Conservation (phyloP, 2,329 filamentous ascomycete species). For the Aspergillus sergii region DNA sequence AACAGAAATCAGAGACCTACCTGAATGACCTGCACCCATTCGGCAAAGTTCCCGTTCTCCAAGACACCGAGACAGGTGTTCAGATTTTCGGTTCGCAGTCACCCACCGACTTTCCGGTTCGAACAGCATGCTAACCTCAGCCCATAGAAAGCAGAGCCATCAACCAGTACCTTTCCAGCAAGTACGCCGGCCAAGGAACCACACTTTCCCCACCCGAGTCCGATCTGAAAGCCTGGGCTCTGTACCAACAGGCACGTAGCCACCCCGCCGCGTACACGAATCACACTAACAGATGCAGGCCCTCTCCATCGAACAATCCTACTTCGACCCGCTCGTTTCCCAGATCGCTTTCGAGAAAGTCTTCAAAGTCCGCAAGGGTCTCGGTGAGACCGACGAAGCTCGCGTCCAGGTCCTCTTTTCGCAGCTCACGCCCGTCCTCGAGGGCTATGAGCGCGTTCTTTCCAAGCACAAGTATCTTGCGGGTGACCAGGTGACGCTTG, state of each 20-base stretch:
- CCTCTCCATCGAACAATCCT: slow-evolving; percentile 28
- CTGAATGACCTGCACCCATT: slow-evolving; percentile 34
- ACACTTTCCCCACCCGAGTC: slow-evolving; percentile 14
- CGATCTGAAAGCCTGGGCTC: slow-evolving; percentile 24
- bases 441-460: slow-evolving; percentile 22
- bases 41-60: slow-evolving; percentile 38
- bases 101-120: neutral
- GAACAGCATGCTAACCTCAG: neutral
- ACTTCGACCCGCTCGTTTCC: slow-evolving; percentile 22
- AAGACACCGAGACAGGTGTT: slow-evolving; percentile 36
- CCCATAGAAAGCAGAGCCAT: slow-evolving; percentile 36
- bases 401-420: slow-evolving; percentile 12
- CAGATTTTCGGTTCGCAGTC: slow-evolving; percentile 16
- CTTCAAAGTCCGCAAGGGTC: slow-evolving; percentile 17
- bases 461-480: slow-evolving; percentile 25
- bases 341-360: slow-evolving; percentile 21
- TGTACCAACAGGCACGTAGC: slow-evolving; percentile 26
- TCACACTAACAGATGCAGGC: slow-evolving; percentile 18
- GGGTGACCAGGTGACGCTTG: slow-evolving; percentile 21
- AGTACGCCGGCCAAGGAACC: slow-evolving; percentile 20
- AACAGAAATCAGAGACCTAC: slow-evolving; percentile 30
- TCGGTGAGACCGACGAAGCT: slow-evolving; percentile 16
- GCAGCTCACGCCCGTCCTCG: slow-evolving; percentile 13
- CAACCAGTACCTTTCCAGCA: slow-evolving; percentile 31
- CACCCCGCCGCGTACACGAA: neutral